Evolutionary conservation across 768 basidiomycete genomes (phyloP).

Genomic region (Dendrothele bispora): DNA sequence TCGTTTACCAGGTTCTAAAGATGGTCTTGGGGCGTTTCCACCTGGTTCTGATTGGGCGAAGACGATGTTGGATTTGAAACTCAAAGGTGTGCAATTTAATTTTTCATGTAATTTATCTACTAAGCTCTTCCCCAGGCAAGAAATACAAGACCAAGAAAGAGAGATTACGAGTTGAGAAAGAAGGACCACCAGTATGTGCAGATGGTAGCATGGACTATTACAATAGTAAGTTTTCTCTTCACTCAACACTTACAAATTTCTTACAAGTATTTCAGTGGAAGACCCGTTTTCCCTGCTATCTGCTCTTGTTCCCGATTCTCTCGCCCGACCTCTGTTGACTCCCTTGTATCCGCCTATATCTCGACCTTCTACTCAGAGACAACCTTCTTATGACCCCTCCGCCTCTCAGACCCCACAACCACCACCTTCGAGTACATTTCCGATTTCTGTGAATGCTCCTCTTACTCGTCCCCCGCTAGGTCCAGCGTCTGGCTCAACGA

Average conservation of each 20-base stretch:
- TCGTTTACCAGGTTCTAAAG: constrained; percentile 72
- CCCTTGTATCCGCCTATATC: constrained; percentile 54
- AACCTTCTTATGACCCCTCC: constrained; percentile 5
- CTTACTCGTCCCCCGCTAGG: constrained; percentile 14
- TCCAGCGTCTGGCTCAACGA: constrained; percentile 11
- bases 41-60: constrained; percentile 70
- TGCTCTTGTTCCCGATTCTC: constrained; percentile 58
- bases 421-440: constrained; percentile 21
- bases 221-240: constrained; percentile 49
- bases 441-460: constrained; percentile 27
- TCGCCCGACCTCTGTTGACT: constrained; percentile 52
- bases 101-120: no score
- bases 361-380: constrained; percentile 14
- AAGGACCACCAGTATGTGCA: constrained; percentile 65
- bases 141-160: constrained; percentile 83
- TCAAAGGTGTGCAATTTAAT: constrained; percentile 72
- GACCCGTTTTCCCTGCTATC: constrained; percentile 74
- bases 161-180: constrained; percentile 71
- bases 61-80: constrained; percentile 69
- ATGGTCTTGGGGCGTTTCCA: constrained; percentile 74
- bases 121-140: constrained; percentile 49
- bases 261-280: constrained; percentile 53
- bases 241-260: constrained; percentile 1
- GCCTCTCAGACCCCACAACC: constrained; percentile 20
- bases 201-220: constrained; percentile 81